Base-by-base conservation (phyloP, 2,329 filamentous ascomycete species). In the Ascomycota sp. region DNA sequence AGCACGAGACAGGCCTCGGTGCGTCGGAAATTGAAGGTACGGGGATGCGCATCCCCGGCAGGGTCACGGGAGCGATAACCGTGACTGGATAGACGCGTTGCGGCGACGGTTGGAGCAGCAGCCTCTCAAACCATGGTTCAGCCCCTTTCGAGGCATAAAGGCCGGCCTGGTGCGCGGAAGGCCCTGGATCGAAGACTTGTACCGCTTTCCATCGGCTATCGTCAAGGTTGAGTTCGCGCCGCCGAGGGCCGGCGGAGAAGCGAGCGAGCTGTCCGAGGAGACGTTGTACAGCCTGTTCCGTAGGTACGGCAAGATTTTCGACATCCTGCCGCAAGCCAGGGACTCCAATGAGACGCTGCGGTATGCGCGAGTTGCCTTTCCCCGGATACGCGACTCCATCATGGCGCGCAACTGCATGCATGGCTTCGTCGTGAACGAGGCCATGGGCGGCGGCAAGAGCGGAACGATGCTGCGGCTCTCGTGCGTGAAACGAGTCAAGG, bases 381-480 rank as follows among this genome's bases (percentile, higher is more conserved):
- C 69, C 1, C 62, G 67, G 7, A 61, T 78, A 10, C 66, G 78
- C 23, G 75, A 79, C 43, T 76, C 83, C 6, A 76, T 91, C 32
- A 82, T 89, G 69, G 83, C 85, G 0, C 75, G 80, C 41, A 93
- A 92, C 43, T 95, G 86, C 44, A 64, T 94, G 55, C 89, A 98
- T 48, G 85, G 86, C 0, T 78, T 78, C 35, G 59, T 74, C 3
- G 69, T 93, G 1, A 50, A 61, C 0, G 75, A 82, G 41, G 59
- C 68, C 17, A 55, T 65, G 25, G 80, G 79, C 4, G 81, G 81
- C 26, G 82, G 81, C 4, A 77, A 76, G 41, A 57, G 57, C 17
- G 78, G 80, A 2, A 93, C 85, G 0, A 61, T 72, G 7, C 59
- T 98, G 33, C 74, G 82, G 24, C 61, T 95, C 30, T 80, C 76